Conservation (phyloP, 2,329 filamentous ascomycete species). For the Fusarium tuaranense region DNA sequence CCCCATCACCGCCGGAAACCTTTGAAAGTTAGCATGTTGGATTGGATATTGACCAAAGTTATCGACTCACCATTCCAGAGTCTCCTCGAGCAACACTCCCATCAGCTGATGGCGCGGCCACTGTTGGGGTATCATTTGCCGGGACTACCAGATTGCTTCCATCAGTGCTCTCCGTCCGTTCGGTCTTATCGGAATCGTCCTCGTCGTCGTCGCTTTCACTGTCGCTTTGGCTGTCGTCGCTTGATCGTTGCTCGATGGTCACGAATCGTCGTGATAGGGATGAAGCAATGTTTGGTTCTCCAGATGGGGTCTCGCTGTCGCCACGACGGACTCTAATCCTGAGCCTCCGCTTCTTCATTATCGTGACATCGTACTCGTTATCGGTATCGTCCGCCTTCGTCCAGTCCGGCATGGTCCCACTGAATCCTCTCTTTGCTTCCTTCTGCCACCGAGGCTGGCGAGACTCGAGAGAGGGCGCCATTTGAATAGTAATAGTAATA, state of each 20-base stretch:
- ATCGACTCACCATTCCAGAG: conserved; percentile 33
- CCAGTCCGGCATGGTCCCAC: conserved; percentile 40
- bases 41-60: not conserved
- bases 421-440: conserved; percentile 30
- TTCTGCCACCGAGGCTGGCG: conserved; percentile 33
- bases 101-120: conserved; percentile 27
- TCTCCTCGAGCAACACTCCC: conserved; percentile 14
- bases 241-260: conserved; percentile 5
- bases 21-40: conserved; percentile 22
- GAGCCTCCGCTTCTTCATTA: conserved; percentile 27
- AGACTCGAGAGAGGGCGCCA: conserved; percentile 28
- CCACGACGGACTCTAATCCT: conserved; percentile 19
- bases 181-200: not conserved
- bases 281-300: conserved; percentile 16
- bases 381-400: conserved; percentile 44
- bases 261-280: conserved; percentile 4
- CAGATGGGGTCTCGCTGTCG: conserved; percentile 5
- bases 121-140: conserved; percentile 4
- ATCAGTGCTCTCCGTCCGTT: not conserved
- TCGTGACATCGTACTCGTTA: conserved; percentile 33
- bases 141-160: conserved; percentile 7
- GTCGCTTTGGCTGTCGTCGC: not conserved
- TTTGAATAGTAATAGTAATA: conserved; percentile 6
- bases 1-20: conserved; percentile 18
- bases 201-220: conserved; percentile 15